Conservation (phyloP, 139 green algal genomes). For the Chlamydomonas sphaeroides region DNA sequence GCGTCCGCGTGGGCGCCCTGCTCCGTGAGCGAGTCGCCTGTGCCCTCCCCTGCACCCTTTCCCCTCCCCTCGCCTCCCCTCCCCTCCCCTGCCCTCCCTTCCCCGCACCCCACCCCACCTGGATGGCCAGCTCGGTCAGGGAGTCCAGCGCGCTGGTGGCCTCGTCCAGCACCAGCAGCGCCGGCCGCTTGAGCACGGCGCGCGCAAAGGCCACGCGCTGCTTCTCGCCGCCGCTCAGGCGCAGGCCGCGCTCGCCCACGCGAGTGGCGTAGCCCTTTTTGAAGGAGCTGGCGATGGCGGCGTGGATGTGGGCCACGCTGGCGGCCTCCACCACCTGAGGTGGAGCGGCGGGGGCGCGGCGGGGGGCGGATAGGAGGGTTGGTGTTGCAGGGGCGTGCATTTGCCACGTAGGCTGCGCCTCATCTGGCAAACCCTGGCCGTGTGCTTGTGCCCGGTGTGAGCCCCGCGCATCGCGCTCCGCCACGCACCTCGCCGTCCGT, state of each 20-base stretch:
- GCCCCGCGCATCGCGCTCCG: too few relatives aligned
- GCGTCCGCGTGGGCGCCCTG: too few relatives aligned
- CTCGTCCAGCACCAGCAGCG: conserved; percentile 69
- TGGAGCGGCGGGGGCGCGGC: conserved; percentile 32
- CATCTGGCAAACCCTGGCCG: too few relatives aligned
- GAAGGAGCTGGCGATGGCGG: conserved; percentile 65
- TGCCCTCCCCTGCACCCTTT: too few relatives aligned
- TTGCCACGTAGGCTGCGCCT: too few relatives aligned
- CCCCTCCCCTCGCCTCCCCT: too few relatives aligned
- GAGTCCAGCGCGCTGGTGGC: conserved; percentile 71
- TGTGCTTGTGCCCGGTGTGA: too few relatives aligned
- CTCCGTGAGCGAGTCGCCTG: too few relatives aligned
- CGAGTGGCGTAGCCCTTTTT: conserved; percentile 68
- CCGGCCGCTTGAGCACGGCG: conserved; percentile 60
- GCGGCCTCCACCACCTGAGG: conserved; percentile 71
- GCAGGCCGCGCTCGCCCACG: conserved; percentile 85
- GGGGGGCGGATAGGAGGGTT: too few relatives aligned
- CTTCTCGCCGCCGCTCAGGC: conserved; percentile 71
- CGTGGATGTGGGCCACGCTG: conserved; percentile 76
- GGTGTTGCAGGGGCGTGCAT: conserved; percentile 3
- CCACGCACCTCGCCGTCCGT: conserved; percentile 62
- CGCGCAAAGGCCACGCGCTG: conserved; percentile 71
- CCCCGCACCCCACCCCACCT: too few relatives aligned
- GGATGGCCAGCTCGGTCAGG: conserved; percentile 69
- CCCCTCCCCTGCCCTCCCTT: too few relatives aligned